Evolutionary conservation across 1,139 yeast genomes (phyloP).

Genomic region (Yamadazyma trypodendri): DNA sequence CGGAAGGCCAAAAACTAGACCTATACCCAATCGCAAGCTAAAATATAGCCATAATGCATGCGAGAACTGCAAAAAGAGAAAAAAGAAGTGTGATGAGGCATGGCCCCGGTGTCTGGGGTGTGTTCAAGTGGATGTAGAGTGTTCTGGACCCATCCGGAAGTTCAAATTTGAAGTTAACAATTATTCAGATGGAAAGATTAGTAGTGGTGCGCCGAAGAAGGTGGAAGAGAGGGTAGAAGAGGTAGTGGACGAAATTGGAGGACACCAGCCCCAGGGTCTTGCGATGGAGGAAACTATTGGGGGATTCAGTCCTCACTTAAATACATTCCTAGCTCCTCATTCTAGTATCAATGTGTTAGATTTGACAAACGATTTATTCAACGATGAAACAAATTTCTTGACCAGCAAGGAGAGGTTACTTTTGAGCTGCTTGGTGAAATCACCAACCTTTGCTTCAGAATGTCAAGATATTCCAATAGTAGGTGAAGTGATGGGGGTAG

Average conservation of each 20-base stretch:
- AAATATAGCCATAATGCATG: slow-evolving; percentile 49
- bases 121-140: slow-evolving; percentile 40
- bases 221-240: background rate
- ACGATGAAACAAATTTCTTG: slow-evolving; percentile 7
- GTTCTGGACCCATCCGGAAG: slow-evolving; percentile 20
- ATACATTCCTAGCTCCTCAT: background rate
- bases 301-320: background rate
- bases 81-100: slow-evolving; percentile 62
- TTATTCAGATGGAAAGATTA: no score
- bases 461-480: no score
- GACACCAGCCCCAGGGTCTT: no score
- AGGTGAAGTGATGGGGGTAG: no score
- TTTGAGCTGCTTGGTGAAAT: slow-evolving; percentile 15
- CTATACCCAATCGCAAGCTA: background rate
- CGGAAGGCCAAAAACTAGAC: slow-evolving; percentile 16
- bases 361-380: slow-evolving; percentile 11
- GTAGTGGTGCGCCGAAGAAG: no score
- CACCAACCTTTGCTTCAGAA: slow-evolving; percentile 12
- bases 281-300: background rate
- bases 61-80: slow-evolving; percentile 56
- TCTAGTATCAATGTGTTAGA: slow-evolving; percentile 5
- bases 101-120: slow-evolving; percentile 57
- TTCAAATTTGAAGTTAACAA: slow-evolving; percentile 1
- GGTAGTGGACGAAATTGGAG: background rate
- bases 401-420: slow-evolving; percentile 15